These are phyloP conservation scores for Dunaliella sp. DNA, from an alignment of 139 green algal genomes.

Conservation along the genomic window DNA sequence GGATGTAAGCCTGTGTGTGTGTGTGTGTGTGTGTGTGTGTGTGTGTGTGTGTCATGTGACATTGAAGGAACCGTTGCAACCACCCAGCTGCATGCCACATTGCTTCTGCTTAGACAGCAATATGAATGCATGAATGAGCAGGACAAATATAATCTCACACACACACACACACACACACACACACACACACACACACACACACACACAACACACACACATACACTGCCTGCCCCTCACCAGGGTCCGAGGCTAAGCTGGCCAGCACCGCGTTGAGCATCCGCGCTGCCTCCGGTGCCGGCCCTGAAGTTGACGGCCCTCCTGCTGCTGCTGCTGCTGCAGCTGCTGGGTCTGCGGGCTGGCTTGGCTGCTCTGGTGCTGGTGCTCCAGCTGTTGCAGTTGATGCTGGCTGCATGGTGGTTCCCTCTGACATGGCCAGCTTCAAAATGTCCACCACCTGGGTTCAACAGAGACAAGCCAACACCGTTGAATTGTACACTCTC, in stretches of 20 bases:
- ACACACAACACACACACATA: too few relatives aligned
- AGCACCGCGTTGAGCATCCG: constrained; percentile 37
- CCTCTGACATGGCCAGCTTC: background rate
- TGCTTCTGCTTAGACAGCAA: too few relatives aligned
- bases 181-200: too few relatives aligned
- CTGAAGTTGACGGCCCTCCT: background rate
- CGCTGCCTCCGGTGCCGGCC: background rate
- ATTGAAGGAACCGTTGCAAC: too few relatives aligned
- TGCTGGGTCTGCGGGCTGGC: background rate
- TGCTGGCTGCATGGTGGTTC: background rate
- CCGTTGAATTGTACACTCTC: too few relatives aligned
- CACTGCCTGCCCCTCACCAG: constrained; percentile 42
- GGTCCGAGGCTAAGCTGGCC: constrained; percentile 57
- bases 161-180: too few relatives aligned
- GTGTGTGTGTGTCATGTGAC: too few relatives aligned
- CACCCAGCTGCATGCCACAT: too few relatives aligned
- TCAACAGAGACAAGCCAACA: too few relatives aligned
- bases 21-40: too few relatives aligned
- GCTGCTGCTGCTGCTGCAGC: constrained; percentile 11
- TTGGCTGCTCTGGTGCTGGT: background rate
- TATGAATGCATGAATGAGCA: too few relatives aligned
- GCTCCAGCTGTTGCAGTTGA: background rate
- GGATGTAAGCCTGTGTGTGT: constrained; percentile 70
- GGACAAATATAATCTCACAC: too few relatives aligned
- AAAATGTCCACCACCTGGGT: background rate